These are phyloP conservation scores for Tieghemostelium lacteum DNA, from an alignment of 78 protist genomes.

Conservation along the genomic window DNA sequence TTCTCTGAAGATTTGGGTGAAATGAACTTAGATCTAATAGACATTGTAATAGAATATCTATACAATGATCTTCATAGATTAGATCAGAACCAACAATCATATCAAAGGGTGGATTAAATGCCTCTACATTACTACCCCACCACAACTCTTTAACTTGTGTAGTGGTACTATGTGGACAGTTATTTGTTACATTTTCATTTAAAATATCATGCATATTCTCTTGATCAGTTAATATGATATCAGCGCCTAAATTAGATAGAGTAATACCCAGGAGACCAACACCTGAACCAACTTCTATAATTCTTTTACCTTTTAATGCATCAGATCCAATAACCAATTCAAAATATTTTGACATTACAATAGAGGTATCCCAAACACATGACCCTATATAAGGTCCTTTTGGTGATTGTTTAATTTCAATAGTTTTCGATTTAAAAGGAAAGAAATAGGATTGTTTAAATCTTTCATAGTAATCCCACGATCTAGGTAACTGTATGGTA, in stretches of 20 bases:
- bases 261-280: conserved; percentile 47
- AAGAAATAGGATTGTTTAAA: conserved; percentile 28
- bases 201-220: conserved; percentile 49
- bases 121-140: conserved; percentile 58
- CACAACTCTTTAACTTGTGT: conserved; percentile 45
- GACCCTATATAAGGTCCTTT: conserved; percentile 20
- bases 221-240: conserved; percentile 40
- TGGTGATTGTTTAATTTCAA: conserved; percentile 28
- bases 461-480: conserved; percentile 32
- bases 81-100: conserved; percentile 66
- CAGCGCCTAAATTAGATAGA: conserved; percentile 13
- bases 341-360: conserved; percentile 58
- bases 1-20: conserved; percentile 48
- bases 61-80: conserved; percentile 59
- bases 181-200: conserved; percentile 23
- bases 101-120: conserved; percentile 54
- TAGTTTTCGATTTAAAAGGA: conserved; percentile 7
- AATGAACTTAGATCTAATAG: conserved; percentile 38
- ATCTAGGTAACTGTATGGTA: conserved; percentile 11
- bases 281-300: conserved; percentile 54
- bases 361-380: conserved; percentile 44
- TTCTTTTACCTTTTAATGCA: conserved; percentile 32
- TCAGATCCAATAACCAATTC: conserved; percentile 35
- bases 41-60: conserved; percentile 28
- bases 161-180: conserved; percentile 9